Evolutionary conservation across 345 rosid species (phyloP), one percentile per base, ranked within the genome.

Genomic region (Populus davidiana): DNA sequence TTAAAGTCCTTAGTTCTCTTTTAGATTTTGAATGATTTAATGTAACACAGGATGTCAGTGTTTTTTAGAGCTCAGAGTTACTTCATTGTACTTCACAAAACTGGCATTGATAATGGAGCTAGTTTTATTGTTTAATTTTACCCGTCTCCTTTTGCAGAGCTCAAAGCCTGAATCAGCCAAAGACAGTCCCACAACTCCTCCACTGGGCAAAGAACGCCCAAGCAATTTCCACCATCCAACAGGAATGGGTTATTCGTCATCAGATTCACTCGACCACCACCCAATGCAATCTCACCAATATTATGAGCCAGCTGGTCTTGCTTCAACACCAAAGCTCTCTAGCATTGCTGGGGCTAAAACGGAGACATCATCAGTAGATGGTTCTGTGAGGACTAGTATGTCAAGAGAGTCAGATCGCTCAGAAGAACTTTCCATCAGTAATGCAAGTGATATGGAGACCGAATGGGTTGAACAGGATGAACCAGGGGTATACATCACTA

Each of bases 391-490:
- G 85, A 90, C 86, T 78, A 84, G 94, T 80, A 91, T 87, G n/a
- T 91, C 97, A 33, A 89, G 96, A 81, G 99, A 91, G 75, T 87
- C 77, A 75, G 93, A 88, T 80, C 91, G 49, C 68, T 91, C 97
- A 2, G 94, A 87, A 56, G 98, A 92, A 82, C 87, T 92, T 70
- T 96, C 99, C 23, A 56, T 93, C 63, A 91, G 99, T 70, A 92
- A 92, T 89, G 97, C 98, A 6, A 95, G 99, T 75, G 99, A 96
- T 68, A 74, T 80, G 78, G 99, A 96, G 72, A 84, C 92, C 7
- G 98, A 96, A 84, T 93, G 99, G 98, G 93, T 94, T 9, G 98
- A 93, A 78, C 97, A 92, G 84, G 98, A 94, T 68, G 97, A 94
- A 83, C 92, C 93, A 0, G 98, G 98, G 49, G 94, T 94, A n/a